Base-by-base conservation (phyloP, 108 stramenopile species). In the Conticribra weissflogii region DNA sequence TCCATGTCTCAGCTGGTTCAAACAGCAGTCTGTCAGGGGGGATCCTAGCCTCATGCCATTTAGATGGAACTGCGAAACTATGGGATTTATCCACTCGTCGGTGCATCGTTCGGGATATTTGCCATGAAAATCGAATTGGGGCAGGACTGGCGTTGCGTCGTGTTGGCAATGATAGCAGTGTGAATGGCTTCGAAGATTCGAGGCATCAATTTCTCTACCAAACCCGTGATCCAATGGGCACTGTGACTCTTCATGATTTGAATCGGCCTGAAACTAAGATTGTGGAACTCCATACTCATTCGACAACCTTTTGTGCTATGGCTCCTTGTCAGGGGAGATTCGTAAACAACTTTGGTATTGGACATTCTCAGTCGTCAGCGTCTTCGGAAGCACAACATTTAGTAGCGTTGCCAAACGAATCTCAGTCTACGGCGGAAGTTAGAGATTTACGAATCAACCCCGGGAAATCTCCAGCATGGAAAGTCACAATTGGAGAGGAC, bases 301-400 rank as follows among this genome's bases (percentile, higher is more conserved):
- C 87, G 18, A 66, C 64, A 53, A 83, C 87, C 31, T 94, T 94
- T 81, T 94, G 93, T 74, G 72, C 79, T 17, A 85, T 86, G 22
- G 74, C 85, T 21, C 86, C 88, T 55, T 88, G 92, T 62, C 44
- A 31, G n/a, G 41, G 34, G 19, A 68, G 25, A 52, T 27, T 24
- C n/a, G 58, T 3, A 8, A n/a, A 33, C 0, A n/a, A 16, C 9
- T 46, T 9, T 17, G 16, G 22, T 41, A 63, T 23, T 25, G 18
- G 2, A 34, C 59, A 56, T 30, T 56, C 18, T 22, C 59, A 4
- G 27, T 19, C 48, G 48, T 34, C 19, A 63, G 15, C 14, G 8
- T 19, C 28, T 0, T 53, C 2, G 75, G 33, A 21, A 51, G 65
- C 48, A 41, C 21, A 44, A 25, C 59, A 86, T 73, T 63, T 91